phyloP scores from a whole-genome alignment of 352 stramenopile species.

The Pythium brachiatum region DNA sequence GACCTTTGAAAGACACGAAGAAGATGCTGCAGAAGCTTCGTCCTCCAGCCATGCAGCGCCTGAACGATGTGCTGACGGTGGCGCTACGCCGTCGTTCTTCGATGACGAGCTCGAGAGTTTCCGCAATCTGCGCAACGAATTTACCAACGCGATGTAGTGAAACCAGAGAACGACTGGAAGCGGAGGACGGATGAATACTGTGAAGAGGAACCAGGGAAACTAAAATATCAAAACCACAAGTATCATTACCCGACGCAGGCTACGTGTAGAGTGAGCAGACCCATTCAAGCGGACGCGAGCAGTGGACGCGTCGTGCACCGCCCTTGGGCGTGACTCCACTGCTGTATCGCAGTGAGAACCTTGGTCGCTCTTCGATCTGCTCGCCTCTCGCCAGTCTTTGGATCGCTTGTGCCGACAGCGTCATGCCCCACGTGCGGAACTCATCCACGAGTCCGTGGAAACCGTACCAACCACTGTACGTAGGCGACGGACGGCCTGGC shows the following conservation, averaged over 20 bases:
- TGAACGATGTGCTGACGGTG: neutral
- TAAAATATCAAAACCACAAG: constrained; percentile 1
- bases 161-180: neutral
- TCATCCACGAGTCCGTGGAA: constrained; percentile 51
- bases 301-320: neutral
- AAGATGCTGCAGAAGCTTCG: neutral
- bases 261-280: constrained; percentile 3
- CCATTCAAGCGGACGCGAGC: constrained; percentile 9
- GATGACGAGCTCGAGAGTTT: constrained; percentile 80
- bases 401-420: constrained; percentile 8
- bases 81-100: constrained; percentile 31
- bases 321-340: neutral
- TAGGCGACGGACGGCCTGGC: constrained; percentile 33
- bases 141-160: constrained; percentile 38
- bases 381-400: neutral
- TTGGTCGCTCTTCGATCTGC: constrained; percentile 1
- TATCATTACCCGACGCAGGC: neutral
- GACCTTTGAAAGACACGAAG: constrained; percentile 10
- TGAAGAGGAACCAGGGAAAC: neutral
- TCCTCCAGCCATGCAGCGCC: neutral
- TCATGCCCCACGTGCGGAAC: constrained; percentile 14
- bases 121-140: constrained; percentile 62
- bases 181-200: neutral
- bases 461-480: constrained; percentile 64
- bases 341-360: constrained; percentile 6